Evolutionary conservation across 768 basidiomycete species (phyloP).

Genomic region (Agaricus sinodeliciosus): DNA sequence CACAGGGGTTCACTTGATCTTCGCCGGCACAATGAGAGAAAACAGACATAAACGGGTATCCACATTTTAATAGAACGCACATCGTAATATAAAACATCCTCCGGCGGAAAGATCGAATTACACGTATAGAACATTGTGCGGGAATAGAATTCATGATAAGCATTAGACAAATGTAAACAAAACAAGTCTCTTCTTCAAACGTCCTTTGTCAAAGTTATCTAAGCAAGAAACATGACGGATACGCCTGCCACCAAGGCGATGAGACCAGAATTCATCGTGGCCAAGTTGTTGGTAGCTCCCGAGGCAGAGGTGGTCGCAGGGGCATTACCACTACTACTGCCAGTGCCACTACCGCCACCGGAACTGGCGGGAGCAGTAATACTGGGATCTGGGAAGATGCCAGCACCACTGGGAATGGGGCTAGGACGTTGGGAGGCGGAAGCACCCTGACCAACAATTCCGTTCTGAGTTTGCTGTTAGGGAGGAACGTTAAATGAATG

Average conservation of each 20-base stretch:
- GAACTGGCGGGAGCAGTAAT: not conserved
- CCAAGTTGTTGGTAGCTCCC: not conserved
- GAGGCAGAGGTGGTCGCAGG: slow-evolving; percentile 11
- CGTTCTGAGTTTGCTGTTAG: slow-evolving; percentile 32
- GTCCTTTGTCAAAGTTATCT: not conserved
- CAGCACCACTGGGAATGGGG: slow-evolving; percentile 29
- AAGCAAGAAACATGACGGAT: slow-evolving; percentile 7
- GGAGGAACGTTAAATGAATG: not conserved
- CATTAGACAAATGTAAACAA: no score
- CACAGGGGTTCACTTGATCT: no score
- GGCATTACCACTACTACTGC: slow-evolving; percentile 14
- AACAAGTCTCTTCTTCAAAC: no score
- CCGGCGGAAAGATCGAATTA: no score
- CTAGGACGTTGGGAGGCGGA: slow-evolving; percentile 37
- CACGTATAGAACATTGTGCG: no score
- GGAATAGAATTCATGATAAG: no score
- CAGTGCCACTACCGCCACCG: not conserved
- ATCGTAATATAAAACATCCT: no score
- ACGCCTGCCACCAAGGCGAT: slow-evolving; percentile 1
- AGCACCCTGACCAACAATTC: slow-evolving; percentile 40
- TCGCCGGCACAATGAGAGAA: no score
- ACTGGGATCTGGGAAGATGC: slow-evolving; percentile 16
- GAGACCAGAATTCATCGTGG: not conserved
- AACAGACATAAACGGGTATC: no score
- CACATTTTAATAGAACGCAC: no score